Conservation (phyloP, 225 moss, liverwort and hornwort species). For the Sphagnum contortum region DNA sequence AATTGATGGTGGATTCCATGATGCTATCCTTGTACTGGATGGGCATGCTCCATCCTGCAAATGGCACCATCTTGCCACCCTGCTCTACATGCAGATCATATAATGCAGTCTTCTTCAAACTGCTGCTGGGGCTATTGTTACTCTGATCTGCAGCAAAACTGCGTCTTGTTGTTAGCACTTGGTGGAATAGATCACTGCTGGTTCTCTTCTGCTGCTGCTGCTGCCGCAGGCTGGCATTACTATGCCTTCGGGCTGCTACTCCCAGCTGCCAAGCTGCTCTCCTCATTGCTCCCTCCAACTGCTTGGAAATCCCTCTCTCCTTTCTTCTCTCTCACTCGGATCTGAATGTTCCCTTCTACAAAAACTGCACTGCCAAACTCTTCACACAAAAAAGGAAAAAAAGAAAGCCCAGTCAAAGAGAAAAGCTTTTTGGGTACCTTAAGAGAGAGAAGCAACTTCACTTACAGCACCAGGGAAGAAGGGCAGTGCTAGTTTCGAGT, state of each 20-base stretch:
- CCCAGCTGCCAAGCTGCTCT: conserved; percentile 41
- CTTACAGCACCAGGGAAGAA: no score
- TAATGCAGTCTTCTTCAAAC: conserved; percentile 73
- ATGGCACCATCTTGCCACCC: conserved; percentile 98
- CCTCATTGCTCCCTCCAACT: conserved; percentile 22
- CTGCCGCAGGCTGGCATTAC: neutral
- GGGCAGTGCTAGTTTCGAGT: no score
- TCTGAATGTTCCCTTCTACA: no score
- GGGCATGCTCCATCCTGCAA: conserved; percentile 97
- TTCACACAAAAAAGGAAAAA: no score
- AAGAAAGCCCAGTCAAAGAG: no score
- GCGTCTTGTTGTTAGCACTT: conserved; percentile 6
- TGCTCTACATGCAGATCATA: conserved; percentile 88
- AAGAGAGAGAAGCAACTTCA: no score
- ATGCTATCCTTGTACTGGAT: conserved; percentile 98
- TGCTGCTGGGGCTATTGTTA: conserved; percentile 12
- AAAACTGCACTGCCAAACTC: no score
- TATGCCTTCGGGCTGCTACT: conserved; percentile 11
- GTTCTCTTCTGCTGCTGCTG: neutral
- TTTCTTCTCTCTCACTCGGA: no score
- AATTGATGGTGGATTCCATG: conserved; percentile 89
- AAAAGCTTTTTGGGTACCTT: no score
- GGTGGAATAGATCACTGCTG: neutral
- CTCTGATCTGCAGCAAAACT: conserved; percentile 46
- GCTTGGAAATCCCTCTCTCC: no score